Base-by-base conservation (phyloP, 495 filamentous ascomycete species). In the Neurospora tetraspora region DNA sequence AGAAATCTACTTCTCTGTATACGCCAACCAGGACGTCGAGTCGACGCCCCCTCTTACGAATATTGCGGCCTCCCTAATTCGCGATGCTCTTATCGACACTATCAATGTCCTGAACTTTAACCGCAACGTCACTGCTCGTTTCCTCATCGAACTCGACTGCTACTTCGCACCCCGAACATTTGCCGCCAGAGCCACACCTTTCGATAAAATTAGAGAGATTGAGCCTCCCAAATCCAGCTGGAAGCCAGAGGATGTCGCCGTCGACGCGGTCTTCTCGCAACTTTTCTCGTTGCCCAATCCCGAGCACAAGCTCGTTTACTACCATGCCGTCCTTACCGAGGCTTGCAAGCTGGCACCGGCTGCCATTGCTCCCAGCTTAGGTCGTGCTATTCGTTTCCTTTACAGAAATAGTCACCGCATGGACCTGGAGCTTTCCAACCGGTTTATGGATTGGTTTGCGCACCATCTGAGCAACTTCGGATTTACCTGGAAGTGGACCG, bases 401-500 rank as follows among this genome's bases (percentile, higher is more conserved):
- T 98, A 97, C 81, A 88, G 90, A 53, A 92, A 90, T 74, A 80
- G 93, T 8, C 90, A 94, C 74, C 85, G 86, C 4, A 90, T 98
- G 83, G 96, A 99, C 77, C 81, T 96, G 47, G 96, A 99, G 82
- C 82, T 99, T 43, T 87, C 83, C 72, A 90, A 92, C 80, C 90
- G 96, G 18, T 98, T 98, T 82, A 85, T 96, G 78, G 96, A 98
- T 80, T 99, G 96, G 96, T 99, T 99, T 77, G 87, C 94, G 16
- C 96, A 99, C 78, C 96, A 99, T 83, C 80, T 99, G 76, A 97
- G 94, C 81, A 99, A 99, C 82, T 99, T 98, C 77, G 96, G 97
- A 45, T 99, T 98, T 77, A 96, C 96, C 4, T 99, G 96, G 96
- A 98, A 98, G 83, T 99, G 96, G 96, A 91, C 91, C 23, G 96